phyloP scores from a whole-genome alignment of 306 rosid genomes.

The Dicorynia guianensis region DNA sequence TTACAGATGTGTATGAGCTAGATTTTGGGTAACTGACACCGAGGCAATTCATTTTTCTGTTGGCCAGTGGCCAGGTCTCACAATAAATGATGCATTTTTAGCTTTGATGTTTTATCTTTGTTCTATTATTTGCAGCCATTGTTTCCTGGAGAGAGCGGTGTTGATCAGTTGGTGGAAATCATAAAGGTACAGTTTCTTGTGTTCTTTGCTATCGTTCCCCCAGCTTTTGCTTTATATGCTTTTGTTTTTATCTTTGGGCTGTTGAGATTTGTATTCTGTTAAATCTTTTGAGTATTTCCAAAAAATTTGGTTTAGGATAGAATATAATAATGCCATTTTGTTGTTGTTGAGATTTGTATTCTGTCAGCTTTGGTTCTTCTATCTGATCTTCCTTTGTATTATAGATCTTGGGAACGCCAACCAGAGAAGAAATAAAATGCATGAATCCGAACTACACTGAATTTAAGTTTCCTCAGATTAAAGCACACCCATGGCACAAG shows the following conservation, averaged over 20 bases:
- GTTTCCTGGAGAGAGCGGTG: conserved; percentile 86
- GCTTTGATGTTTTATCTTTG: conserved; percentile 39
- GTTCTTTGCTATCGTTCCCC: neutral
- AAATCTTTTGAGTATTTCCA: no score
- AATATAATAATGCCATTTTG: no score
- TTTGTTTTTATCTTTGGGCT: neutral
- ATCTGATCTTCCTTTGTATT: conserved; percentile 26
- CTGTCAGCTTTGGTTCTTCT: conserved; percentile 20
- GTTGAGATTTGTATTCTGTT: conserved; percentile 35
- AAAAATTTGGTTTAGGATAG: no score
- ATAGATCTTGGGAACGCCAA: conserved; percentile 88
- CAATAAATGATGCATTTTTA: neutral
- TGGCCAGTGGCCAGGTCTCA: neutral
- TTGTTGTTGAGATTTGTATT: conserved; percentile 40
- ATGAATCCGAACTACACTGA: conserved; percentile 94
- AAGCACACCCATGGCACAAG: conserved; percentile 99
- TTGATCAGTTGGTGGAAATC: conserved; percentile 84
- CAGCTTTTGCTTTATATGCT: neutral
- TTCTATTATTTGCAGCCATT: conserved; percentile 61
- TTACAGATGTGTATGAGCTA: no score
- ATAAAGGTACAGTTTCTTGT: conserved; percentile 58
- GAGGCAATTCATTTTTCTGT: neutral
- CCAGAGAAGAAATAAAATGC: conserved; percentile 94
- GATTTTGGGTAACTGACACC: neutral
- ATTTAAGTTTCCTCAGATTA: conserved; percentile 92